These are phyloP conservation scores for Ogataea pini DNA, from an alignment of 805 yeast genomes.

Conservation along the genomic window DNA sequence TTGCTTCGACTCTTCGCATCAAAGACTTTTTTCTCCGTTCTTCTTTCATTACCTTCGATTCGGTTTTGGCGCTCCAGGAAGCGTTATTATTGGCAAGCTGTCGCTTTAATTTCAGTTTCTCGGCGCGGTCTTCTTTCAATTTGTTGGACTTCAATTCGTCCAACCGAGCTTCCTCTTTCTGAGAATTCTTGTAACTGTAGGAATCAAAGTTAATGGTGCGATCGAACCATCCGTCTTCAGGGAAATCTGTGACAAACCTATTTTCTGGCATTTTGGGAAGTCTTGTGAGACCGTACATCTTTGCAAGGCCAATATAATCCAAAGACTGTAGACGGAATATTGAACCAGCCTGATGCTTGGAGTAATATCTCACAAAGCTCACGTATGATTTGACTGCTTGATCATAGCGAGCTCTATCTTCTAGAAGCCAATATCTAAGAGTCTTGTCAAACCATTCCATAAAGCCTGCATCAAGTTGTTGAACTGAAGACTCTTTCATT, in stretches of 20 bases:
- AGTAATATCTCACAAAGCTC: conserved; percentile 77
- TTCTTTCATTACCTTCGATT: conserved; percentile 57
- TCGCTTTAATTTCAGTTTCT: conserved; percentile 44
- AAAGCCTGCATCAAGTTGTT: conserved; percentile 17
- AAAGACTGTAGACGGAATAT: conserved; percentile 75
- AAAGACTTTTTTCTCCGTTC: conserved; percentile 52
- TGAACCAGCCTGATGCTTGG: conserved; percentile 85
- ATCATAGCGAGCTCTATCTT: conserved; percentile 82
- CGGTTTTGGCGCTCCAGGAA: conserved; percentile 76
- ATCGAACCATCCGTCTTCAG: conserved; percentile 75
- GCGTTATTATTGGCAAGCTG: conserved; percentile 53
- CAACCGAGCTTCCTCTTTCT: conserved; percentile 62
- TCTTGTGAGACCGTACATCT: conserved; percentile 75
- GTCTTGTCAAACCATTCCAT: conserved; percentile 32
- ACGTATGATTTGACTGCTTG: conserved; percentile 78
- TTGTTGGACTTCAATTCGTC: conserved; percentile 53
- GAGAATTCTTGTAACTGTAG: conserved; percentile 62
- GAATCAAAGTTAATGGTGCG: conserved; percentile 64
- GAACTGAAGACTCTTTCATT: conserved; percentile 43
- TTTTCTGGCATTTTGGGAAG: conserved; percentile 96
- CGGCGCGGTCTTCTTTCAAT: conserved; percentile 37
- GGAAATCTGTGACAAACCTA: conserved; percentile 50
- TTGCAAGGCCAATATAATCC: conserved; percentile 72
- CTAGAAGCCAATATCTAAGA: conserved; percentile 56
- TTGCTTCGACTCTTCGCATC: conserved; percentile 37